Evolutionary conservation across 2,329 filamentous ascomycete species (phyloP).

Genomic region (Fusarium brevicatenulatum): DNA sequence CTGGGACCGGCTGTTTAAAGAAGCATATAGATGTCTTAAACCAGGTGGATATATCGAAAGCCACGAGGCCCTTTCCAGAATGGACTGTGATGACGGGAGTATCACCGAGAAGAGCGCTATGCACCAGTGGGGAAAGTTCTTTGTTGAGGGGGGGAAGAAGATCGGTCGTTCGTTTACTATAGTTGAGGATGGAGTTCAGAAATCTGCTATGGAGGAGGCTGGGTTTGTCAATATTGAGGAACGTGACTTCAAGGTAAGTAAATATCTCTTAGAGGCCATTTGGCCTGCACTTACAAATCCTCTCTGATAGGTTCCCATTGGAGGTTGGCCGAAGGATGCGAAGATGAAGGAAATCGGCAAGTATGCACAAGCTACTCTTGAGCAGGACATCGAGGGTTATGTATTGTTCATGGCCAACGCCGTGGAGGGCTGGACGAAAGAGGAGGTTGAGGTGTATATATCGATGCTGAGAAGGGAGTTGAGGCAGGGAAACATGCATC

Average conservation of each 20-base stretch:
- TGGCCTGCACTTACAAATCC: not conserved
- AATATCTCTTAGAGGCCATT: accelerated
- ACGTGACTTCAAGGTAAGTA: conserved; percentile 17
- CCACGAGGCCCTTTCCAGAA: conserved; percentile 21
- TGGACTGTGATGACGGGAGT: conserved; percentile 23
- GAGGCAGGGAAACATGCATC: conserved; percentile 26
- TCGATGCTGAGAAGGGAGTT: conserved; percentile 34
- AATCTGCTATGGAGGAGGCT: conserved; percentile 16
- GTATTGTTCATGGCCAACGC: conserved; percentile 34
- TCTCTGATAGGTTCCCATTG: conserved; percentile 14
- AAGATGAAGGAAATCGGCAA: conserved; percentile 23
- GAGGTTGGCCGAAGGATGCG: conserved; percentile 18
- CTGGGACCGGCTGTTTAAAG: conserved; percentile 21
- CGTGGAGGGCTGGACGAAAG: conserved; percentile 30
- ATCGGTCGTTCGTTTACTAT: conserved; percentile 26
- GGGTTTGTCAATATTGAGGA: conserved; percentile 22
- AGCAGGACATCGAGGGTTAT: conserved; percentile 35
- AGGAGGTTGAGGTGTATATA: conserved; percentile 34
- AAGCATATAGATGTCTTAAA: conserved; percentile 18
- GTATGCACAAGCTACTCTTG: conserved; percentile 26
- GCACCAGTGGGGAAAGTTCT: conserved; percentile 37
- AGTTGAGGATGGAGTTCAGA: conserved; percentile 23
- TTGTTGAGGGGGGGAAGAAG: conserved; percentile 24
- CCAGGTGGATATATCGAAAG: conserved; percentile 30
- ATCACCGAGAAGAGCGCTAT: conserved; percentile 26